phyloP scores from a whole-genome alignment of 1,284 basidiomycete species.

The Apiotrichum mycotoxinovorans region DNA sequence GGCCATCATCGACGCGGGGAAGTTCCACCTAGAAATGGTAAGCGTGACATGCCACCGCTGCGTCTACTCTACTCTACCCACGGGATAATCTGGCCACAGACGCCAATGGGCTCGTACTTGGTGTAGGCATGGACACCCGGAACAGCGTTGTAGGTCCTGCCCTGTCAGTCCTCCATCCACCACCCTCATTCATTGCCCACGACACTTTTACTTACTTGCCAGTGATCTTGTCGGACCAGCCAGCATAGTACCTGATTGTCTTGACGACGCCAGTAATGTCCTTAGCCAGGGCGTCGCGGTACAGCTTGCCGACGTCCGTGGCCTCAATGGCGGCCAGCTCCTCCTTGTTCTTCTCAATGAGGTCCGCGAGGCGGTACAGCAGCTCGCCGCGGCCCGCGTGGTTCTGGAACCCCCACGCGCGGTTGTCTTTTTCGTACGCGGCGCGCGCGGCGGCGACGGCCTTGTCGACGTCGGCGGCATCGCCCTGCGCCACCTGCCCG shows the following conservation, averaged over 20 bases:
- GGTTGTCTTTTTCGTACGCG: constrained; percentile 66
- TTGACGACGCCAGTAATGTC: constrained; percentile 78
- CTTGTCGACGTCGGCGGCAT: constrained; percentile 66
- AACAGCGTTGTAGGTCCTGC: constrained; percentile 15
- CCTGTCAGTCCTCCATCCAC: not conserved
- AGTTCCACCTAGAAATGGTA: constrained; percentile 58
- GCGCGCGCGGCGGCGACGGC: constrained; percentile 79
- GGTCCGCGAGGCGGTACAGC: constrained; percentile 79
- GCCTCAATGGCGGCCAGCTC: constrained; percentile 68
- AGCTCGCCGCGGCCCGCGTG: constrained; percentile 66
- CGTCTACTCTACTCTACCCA: too few species aligned
- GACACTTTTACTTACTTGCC: constrained; percentile 54
- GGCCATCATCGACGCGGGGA: constrained; percentile 80
- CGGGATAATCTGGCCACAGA: constrained; percentile 4
- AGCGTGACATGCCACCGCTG: too few species aligned
- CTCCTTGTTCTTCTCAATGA: constrained; percentile 73
- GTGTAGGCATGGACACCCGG: constrained; percentile 53
- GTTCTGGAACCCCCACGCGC: constrained; percentile 60
- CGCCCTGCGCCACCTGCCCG: constrained; percentile 34
- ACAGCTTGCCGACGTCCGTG: constrained; percentile 79
- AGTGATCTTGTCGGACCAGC: constrained; percentile 65
- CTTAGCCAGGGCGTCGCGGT: constrained; percentile 69
- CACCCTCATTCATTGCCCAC: too few species aligned
- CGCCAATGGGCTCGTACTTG: constrained; percentile 16
- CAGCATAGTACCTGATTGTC: constrained; percentile 61